Evolutionary conservation across 306 rosid species (phyloP), one percentile per base, ranked within the genome.

Genomic region (Castanea sativa): DNA sequence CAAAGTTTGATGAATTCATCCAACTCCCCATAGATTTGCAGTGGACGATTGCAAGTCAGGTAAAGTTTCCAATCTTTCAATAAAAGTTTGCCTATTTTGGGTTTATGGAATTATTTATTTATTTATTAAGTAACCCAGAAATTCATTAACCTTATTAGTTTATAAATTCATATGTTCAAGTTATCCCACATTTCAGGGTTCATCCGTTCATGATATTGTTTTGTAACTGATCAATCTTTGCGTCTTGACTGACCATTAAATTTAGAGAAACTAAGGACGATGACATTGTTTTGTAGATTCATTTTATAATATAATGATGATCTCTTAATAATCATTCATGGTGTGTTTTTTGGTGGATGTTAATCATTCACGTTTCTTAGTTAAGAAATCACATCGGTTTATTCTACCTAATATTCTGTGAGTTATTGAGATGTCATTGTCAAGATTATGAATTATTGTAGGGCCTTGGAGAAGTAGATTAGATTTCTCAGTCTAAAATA

Each of bases 11-110:
- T 55, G 99, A 95, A 68, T 95, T 95, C 87, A 93, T 95, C 87
- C 99, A 93, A 69, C 99, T 95, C 49, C 99, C 99, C 5, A 83
- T 95, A 67, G 99, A 95, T 86, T 68, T 95, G 92, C 99, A 95
- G 59, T 92, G 99, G 99, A 87, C 97, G 58, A 91, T 95, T 23
- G 99, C 97, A 64, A 89, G 88, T 73, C 85, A 95, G 98, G 99
- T 95, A 88, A 85, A 19, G 32, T 19, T 56, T 29, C 33, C 21
- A 23, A 52, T 64, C 60, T 64, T 8, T 21, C 1, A 21, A 3
- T 58, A n/a, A 58, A 21, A 58, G 10, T 6, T n/a, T 58, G 30
- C 29, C 64, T n/a, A 49, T 49, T 67, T 67, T 67, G 21, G 51
- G n/a, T 67, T 67, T 35, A 67, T 18, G 25, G 15, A 58, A 20